phyloP scores from a whole-genome alignment of 2,329 filamentous ascomycete species.

The Xylariales sp. region DNA sequence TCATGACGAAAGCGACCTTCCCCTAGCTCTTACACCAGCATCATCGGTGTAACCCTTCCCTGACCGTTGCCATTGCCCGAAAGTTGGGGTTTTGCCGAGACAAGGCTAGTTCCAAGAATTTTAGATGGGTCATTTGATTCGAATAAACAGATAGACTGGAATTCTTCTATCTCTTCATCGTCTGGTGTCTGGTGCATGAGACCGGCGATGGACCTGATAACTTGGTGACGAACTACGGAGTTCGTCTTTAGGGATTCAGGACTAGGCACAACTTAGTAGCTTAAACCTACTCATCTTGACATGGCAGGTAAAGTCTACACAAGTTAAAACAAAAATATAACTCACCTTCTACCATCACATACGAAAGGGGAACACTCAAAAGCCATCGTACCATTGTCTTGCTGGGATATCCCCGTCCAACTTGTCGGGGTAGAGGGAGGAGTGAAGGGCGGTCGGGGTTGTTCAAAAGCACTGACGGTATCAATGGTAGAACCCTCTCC shows the following conservation, averaged over 20 bases:
- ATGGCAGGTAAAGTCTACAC: too few relatives aligned
- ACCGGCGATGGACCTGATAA: constrained; percentile 28
- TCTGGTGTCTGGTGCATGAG: constrained; percentile 23
- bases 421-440: constrained; percentile 41
- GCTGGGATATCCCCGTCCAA: constrained; percentile 22
- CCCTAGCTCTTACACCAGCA: too few relatives aligned
- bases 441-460: constrained; percentile 39
- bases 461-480: constrained; percentile 18
- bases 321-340: background rate
- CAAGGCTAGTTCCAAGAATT: constrained; percentile 30
- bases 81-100: constrained; percentile 38
- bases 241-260: constrained; percentile 31
- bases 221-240: constrained; percentile 4
- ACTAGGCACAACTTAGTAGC: constrained; percentile 26
- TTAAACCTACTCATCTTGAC: background rate
- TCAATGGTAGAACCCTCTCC: constrained; percentile 14
- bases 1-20: constrained; percentile 53
- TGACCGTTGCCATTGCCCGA: constrained; percentile 32
- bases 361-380: constrained; percentile 36
- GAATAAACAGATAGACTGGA: constrained; percentile 14
- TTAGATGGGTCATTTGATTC: constrained; percentile 1
- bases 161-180: constrained; percentile 19
- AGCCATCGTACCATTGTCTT: constrained; percentile 23
- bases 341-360: constrained; percentile 38
- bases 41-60: constrained; percentile 40